Percentiles rank a stretch among this genome's conserved stretches.
Conservation (phyloP, 2,329 filamentous ascomycete genomes). For the Aspergillus versicolor region DNA sequence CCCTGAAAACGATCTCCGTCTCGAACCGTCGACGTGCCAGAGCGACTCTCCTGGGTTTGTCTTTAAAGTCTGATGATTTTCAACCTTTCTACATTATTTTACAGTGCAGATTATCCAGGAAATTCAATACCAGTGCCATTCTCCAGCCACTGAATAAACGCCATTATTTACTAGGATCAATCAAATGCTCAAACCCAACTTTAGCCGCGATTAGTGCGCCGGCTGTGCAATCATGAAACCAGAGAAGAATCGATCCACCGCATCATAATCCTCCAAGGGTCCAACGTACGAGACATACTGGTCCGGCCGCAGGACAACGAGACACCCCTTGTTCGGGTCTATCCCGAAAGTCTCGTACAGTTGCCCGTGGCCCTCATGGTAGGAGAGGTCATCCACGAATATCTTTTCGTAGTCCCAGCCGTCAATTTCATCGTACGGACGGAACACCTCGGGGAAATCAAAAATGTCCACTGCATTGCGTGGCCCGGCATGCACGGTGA, state of each 20-base stretch:
- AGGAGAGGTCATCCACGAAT: conserved; percentile 14
- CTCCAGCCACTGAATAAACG: neutral
- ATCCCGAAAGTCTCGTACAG: conserved; percentile 9
- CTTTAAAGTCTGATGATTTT: too few relatives aligned
- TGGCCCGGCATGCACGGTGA: conserved; percentile 10
- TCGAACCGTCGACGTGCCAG: neutral
- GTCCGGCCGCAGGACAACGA: conserved; percentile 12
- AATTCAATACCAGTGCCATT: too few relatives aligned
- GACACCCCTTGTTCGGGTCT: conserved; percentile 4
- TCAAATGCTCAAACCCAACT: neutral
- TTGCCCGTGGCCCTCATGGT: conserved; percentile 14
- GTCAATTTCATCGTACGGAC: conserved; percentile 6
- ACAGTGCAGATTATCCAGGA: neutral
- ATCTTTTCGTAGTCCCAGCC: conserved; percentile 20
- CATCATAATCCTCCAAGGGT: conserved; percentile 11
- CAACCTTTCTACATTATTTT: neutral
- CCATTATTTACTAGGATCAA: neutral
- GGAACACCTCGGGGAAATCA: conserved; percentile 9
- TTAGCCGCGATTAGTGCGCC: neutral
- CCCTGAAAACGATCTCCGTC: conserved; percentile 19
- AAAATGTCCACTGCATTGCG: conserved; percentile 7
- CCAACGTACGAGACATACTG: conserved; percentile 13
- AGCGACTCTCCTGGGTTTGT: too few relatives aligned
- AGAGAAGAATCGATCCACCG: conserved; percentile 9
- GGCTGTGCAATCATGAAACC: neutral